Evolutionary conservation across 768 basidiomycete species (phyloP).

Genomic region (Tulasnella sp.): DNA sequence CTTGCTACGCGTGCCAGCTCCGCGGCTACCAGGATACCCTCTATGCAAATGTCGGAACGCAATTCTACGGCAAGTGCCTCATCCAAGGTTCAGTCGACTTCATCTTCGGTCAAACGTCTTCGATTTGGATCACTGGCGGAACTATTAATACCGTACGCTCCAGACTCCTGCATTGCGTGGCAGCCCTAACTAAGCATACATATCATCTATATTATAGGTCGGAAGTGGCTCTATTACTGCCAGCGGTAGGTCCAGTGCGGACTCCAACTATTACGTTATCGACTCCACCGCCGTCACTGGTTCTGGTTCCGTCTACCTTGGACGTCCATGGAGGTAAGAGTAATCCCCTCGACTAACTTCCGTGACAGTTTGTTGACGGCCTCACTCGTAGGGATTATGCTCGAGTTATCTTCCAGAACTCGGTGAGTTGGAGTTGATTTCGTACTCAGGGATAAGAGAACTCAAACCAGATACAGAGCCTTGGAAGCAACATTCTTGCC

Average conservation of each 20-base stretch:
- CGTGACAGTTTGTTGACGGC: no score
- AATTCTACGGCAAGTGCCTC: constrained; percentile 5
- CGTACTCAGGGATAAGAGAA: not conserved
- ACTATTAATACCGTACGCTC: not conserved
- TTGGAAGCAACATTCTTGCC: constrained; percentile 1
- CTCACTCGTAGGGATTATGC: not conserved
- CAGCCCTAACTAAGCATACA: not conserved
- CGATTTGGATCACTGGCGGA: constrained; percentile 10
- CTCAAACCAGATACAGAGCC: constrained; percentile 13
- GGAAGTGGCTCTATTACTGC: constrained; percentile 6
- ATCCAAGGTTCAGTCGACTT: constrained; percentile 24
- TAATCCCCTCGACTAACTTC: no score
- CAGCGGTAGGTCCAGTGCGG: not conserved
- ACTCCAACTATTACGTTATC: constrained; percentile 7
- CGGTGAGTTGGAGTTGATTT: constrained; percentile 25
- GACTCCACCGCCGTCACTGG: not conserved
- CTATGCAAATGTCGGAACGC: not conserved
- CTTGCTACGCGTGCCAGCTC: constrained; percentile 13
- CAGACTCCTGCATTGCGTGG: not conserved
- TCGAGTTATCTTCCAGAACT: constrained; percentile 30
- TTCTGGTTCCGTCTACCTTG: not conserved
- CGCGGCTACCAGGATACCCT: constrained; percentile 21
- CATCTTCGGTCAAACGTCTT: constrained; percentile 16
- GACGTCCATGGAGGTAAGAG: not conserved
- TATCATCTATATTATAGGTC: not conserved